Evolutionary conservation across 2,329 filamentous ascomycete genomes (phyloP).

Genomic region (Colletotrichum higginsianum): DNA sequence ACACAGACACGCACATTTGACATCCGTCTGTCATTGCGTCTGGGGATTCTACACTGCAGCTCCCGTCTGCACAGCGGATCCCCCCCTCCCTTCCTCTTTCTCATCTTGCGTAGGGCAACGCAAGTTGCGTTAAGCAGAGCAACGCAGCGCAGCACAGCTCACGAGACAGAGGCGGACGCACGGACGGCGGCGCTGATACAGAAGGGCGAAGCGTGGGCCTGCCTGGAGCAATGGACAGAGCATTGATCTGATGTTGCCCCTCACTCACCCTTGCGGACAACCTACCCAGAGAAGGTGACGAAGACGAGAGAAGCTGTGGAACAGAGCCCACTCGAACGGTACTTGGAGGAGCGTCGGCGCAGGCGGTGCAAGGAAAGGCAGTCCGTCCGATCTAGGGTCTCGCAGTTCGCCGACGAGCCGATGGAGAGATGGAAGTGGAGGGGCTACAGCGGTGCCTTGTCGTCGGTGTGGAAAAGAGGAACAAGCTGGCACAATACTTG

Average conservation of each 20-base stretch:
- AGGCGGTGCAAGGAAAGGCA: slow-evolving; percentile 5
- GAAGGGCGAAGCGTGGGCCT: neutral
- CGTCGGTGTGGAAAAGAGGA: neutral
- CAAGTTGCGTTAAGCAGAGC: neutral
- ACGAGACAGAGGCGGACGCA: neutral
- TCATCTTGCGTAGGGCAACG: slow-evolving; percentile 2
- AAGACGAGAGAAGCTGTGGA: slow-evolving; percentile 8
- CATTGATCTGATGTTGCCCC: slow-evolving; percentile 12
- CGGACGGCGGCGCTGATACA: slow-evolving; percentile 12
- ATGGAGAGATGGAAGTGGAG: slow-evolving; percentile 33
- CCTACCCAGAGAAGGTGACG: neutral
- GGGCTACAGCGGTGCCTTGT: slow-evolving; percentile 20
- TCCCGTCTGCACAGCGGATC: neutral
- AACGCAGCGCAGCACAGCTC: neutral
- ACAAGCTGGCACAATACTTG: neutral
- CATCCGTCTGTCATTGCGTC: slow-evolving; percentile 1
- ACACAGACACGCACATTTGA: slow-evolving; percentile 3
- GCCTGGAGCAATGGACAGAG: neutral
- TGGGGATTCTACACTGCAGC: neutral
- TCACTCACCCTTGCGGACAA: too few relatives aligned
- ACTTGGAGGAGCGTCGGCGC: neutral
- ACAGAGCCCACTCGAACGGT: slow-evolving; percentile 1
- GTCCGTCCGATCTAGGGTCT: slow-evolving; percentile 36
- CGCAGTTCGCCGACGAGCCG: slow-evolving; percentile 41
- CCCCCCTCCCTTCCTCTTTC: neutral